These are phyloP conservation scores for Amauroascus niger DNA, from an alignment of 2,329 filamentous ascomycete species.

Conservation along the genomic window DNA sequence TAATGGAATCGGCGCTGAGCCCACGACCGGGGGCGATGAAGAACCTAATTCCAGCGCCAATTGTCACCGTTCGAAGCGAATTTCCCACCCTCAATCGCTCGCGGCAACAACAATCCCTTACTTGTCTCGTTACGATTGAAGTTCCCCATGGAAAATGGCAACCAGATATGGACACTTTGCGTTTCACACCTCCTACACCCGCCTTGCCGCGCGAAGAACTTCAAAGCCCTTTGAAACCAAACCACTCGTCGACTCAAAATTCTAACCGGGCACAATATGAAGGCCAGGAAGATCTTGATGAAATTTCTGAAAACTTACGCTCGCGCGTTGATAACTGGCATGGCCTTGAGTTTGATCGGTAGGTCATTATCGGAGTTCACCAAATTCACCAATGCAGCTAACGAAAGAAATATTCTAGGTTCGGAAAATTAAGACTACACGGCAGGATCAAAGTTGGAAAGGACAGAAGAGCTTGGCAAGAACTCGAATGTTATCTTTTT, in stretches of 20 bases:
- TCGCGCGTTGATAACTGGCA: conserved; percentile 97
- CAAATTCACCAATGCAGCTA: background rate
- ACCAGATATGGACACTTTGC: conserved; percentile 70
- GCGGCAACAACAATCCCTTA: conserved; percentile 86
- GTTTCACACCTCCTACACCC: conserved; percentile 43
- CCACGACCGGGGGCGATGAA: conserved; percentile 58
- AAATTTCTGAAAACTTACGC: conserved; percentile 76
- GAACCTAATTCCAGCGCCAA: conserved; percentile 82
- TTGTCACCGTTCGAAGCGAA: conserved; percentile 90
- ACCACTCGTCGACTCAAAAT: conserved; percentile 15
- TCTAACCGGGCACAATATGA: conserved; percentile 53
- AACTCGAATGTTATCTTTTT: conserved; percentile 92
- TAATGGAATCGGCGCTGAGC: conserved; percentile 78
- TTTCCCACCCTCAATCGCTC: conserved; percentile 90
- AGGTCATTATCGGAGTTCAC: conserved; percentile 21
- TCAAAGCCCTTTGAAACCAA: conserved; percentile 44
- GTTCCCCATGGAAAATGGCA: conserved; percentile 88
- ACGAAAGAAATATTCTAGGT: conserved; percentile 44
- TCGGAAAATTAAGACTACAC: conserved; percentile 83
- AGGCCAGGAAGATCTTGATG: conserved; percentile 63
- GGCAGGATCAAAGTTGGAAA: conserved; percentile 89
- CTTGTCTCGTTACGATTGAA: conserved; percentile 87
- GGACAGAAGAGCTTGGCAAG: conserved; percentile 93
- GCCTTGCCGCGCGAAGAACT: conserved; percentile 40
- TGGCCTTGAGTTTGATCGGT: conserved; percentile 80